Percentiles rank a stretch among this genome's conserved stretches.
These are phyloP conservation scores for Coemansia sp. DNA, from an alignment of 192 early-diverging fungal species.

Conservation along the genomic window DNA sequence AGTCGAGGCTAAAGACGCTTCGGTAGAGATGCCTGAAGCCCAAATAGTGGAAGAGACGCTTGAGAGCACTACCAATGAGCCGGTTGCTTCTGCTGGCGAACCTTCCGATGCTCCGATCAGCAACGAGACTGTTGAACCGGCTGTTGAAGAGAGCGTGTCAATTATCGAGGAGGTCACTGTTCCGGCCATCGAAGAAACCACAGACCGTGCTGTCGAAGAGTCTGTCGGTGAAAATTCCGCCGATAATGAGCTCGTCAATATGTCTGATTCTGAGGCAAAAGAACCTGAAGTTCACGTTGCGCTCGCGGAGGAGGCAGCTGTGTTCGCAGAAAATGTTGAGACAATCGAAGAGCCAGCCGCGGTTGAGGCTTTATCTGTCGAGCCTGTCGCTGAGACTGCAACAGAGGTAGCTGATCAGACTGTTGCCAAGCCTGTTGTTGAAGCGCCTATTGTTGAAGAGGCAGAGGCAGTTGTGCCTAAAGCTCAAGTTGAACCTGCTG, in stretches of 20 bases:
- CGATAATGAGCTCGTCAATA: neutral
- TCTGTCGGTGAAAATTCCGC: neutral
- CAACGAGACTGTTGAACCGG: neutral
- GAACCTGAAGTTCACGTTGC: constrained; percentile 1
- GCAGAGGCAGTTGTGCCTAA: too few relatives aligned
- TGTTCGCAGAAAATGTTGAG: neutral
- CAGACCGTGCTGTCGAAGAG: neutral
- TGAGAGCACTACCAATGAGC: neutral
- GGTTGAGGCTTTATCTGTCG: neutral
- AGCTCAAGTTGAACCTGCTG: neutral
- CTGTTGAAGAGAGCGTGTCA: neutral
- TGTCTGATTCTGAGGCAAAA: neutral
- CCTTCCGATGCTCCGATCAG: neutral
- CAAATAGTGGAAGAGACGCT: neutral
- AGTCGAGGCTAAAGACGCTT: too few relatives aligned
- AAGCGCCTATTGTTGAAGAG: neutral
- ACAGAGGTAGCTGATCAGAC: constrained; percentile 3
- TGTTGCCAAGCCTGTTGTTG: neutral
- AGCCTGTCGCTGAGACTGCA: constrained; percentile 1
- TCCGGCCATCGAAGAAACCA: neutral
- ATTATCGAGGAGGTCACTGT: neutral
- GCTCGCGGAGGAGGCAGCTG: neutral
- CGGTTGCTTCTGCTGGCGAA: neutral
- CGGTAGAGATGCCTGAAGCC: too few relatives aligned
- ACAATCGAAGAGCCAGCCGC: neutral